phyloP scores from a whole-genome alignment of 192 early-diverging fungal genomes.

The Coemansia sp. region DNA sequence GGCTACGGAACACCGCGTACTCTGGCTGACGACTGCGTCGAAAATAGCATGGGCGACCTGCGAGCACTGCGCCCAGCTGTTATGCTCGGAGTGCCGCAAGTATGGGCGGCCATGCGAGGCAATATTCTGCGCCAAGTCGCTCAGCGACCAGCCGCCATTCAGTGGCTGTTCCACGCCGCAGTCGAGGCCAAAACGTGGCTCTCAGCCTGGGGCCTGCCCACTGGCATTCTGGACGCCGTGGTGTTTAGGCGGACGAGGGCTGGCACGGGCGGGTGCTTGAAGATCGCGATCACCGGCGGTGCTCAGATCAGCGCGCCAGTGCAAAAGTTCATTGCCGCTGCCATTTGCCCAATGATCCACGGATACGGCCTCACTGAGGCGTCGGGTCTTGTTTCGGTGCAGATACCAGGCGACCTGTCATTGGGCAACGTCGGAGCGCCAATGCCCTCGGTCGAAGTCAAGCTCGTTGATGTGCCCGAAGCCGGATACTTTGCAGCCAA shows the following conservation, averaged over 20 bases:
- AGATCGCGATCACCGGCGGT: conserved; percentile 85
- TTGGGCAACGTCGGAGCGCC: conserved; percentile 77
- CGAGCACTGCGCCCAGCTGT: conserved; percentile 72
- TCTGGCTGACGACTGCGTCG: conserved; percentile 71
- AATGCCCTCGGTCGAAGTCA: conserved; percentile 75
- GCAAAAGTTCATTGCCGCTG: conserved; percentile 80
- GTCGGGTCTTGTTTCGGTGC: conserved; percentile 70
- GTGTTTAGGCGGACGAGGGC: conserved; percentile 88
- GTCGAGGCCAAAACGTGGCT: conserved; percentile 69
- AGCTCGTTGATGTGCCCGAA: conserved; percentile 78
- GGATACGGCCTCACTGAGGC: conserved; percentile 90
- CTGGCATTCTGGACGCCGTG: conserved; percentile 70
- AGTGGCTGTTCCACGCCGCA: conserved; percentile 74
- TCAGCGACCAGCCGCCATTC: conserved; percentile 55
- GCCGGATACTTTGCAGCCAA: conserved; percentile 71
- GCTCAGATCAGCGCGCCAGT: conserved; percentile 87
- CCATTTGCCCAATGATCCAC: conserved; percentile 78
- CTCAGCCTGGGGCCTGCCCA: conserved; percentile 64
- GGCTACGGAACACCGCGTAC: conserved; percentile 73
- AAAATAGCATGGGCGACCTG: conserved; percentile 78
- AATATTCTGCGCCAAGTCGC: conserved; percentile 72
- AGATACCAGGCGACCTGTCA: conserved; percentile 61
- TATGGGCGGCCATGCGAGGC: conserved; percentile 89
- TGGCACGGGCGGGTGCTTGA: conserved; percentile 85
- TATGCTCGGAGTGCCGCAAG: conserved; percentile 83